Evolutionary conservation across 192 early-diverging fungal species (phyloP).

Genomic region (Coemansia umbellata): DNA sequence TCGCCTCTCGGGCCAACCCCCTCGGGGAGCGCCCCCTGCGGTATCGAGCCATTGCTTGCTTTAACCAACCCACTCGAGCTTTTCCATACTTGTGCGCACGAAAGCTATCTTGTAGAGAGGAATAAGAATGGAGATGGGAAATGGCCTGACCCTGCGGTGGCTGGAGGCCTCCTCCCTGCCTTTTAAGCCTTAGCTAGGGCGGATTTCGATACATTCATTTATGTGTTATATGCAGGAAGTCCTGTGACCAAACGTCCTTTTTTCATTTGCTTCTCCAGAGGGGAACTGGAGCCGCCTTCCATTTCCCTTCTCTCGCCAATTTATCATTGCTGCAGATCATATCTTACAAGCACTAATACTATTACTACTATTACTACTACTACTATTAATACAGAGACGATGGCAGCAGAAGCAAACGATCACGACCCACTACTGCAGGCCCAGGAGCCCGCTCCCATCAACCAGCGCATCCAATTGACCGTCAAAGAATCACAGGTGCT

Average conservation of each 20-base stretch:
- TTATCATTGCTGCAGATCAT: too few species aligned
- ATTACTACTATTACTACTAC: neutral
- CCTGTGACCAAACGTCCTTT: too few species aligned
- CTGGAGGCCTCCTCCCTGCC: too few species aligned
- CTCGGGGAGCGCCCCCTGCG: conserved; percentile 40
- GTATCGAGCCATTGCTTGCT: conserved; percentile 23
- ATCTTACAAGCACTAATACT: neutral
- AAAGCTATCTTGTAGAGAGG: neutral
- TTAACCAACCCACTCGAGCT: conserved; percentile 31
- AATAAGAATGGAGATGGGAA: neutral
- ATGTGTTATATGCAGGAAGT: too few species aligned
- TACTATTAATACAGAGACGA: neutral
- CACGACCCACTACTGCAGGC: neutral
- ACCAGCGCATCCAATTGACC: conserved; percentile 16
- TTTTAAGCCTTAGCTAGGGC: too few species aligned
- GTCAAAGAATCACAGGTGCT: conserved; percentile 21
- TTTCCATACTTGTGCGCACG: neutral
- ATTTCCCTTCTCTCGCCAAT: too few species aligned
- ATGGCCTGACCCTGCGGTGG: too few species aligned
- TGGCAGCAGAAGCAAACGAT: neutral
- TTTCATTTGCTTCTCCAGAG: too few species aligned
- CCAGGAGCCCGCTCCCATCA: conserved; percentile 2
- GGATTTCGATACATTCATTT: too few species aligned
- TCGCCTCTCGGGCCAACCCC: conserved; percentile 53
- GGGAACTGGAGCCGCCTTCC: too few species aligned